A percentile compares a stretch with the other conserved stretches of the same genome.
These are phyloP conservation scores for Dictyostelium intermedium DNA, from an alignment of 78 protist species.

Conservation along the genomic window DNA sequence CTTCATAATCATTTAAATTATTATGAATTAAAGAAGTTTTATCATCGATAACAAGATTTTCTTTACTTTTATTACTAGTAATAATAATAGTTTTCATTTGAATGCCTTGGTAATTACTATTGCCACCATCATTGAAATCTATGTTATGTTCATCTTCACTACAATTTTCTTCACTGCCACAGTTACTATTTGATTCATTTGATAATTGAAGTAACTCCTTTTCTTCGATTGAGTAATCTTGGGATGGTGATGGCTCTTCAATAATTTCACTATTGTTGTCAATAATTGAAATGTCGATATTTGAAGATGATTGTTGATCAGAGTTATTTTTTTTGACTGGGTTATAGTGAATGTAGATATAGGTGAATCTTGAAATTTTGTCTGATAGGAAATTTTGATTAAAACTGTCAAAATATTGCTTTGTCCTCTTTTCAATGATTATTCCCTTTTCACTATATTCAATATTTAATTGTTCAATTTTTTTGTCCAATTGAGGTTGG, in stretches of 20 bases:
- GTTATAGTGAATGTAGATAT: not conserved
- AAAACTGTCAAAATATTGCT: not conserved
- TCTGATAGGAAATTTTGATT: not conserved
- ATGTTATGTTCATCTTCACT: not conserved
- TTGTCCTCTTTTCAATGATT: not conserved
- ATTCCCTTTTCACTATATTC: not conserved
- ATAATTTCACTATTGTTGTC: not conserved
- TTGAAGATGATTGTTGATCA: not conserved
- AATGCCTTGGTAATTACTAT: not conserved
- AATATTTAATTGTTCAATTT: not conserved
- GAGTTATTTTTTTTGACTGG: not conserved
- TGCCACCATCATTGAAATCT: not conserved
- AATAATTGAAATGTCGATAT: not conserved
- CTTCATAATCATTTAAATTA: not conserved
- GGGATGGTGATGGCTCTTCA: not conserved
- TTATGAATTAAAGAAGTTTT: not conserved
- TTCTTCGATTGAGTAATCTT: not conserved
- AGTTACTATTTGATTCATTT: not conserved
- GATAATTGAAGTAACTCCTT: not conserved
- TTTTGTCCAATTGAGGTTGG: not conserved
- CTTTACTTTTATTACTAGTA: not conserved
- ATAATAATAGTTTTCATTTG: not conserved
- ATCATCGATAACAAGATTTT: not conserved
- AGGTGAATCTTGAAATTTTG: not conserved
- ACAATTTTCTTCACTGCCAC: not conserved